phyloP scores from a whole-genome alignment of 2,329 filamentous ascomycete species.

The Phialocephala sp. region DNA sequence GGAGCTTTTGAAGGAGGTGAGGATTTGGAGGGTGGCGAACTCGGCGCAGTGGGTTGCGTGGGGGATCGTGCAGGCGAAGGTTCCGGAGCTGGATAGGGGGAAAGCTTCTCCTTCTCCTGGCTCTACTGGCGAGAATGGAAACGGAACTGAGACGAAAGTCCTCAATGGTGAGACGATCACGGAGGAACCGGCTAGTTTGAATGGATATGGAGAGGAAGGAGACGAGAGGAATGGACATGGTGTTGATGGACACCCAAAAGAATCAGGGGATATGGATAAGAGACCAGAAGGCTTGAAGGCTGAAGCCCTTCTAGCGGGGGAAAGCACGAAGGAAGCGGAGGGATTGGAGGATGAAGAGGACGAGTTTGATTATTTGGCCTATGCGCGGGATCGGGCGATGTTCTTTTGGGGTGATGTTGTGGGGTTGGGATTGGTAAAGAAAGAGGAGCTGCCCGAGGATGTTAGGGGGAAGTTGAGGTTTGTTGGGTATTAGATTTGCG shows the following conservation, averaged over 20 bases:
- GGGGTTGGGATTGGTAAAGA: constrained; percentile 72
- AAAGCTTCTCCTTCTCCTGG: too few relatives aligned
- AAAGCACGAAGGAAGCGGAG: constrained; percentile 27
- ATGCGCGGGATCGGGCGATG: constrained; percentile 86
- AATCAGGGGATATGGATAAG: constrained; percentile 27
- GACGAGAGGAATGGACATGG: constrained; percentile 8
- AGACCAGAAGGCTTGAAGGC: constrained; percentile 33
- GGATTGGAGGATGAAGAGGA: constrained; percentile 54
- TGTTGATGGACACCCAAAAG: not conserved
- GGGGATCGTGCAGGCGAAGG: constrained; percentile 94
- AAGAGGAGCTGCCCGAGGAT: constrained; percentile 77
- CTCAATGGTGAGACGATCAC: constrained; percentile 7
- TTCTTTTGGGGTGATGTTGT: constrained; percentile 96
- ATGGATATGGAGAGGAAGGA: not conserved
- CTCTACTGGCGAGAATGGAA: too few relatives aligned
- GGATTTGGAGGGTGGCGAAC: constrained; percentile 86
- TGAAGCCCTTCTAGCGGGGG: constrained; percentile 24
- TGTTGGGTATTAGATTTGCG: constrained; percentile 58
- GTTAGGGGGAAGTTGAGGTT: constrained; percentile 70
- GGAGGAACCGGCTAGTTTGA: constrained; percentile 4
- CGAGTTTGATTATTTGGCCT: constrained; percentile 91
- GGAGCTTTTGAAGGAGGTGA: constrained; percentile 76
- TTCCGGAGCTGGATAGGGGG: constrained; percentile 64
- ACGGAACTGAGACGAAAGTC: not conserved
- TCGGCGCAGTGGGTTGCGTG: constrained; percentile 92